These are phyloP conservation scores for Coemansia sp. DNA, from an alignment of 192 early-diverging fungal genomes.

Conservation along the genomic window DNA sequence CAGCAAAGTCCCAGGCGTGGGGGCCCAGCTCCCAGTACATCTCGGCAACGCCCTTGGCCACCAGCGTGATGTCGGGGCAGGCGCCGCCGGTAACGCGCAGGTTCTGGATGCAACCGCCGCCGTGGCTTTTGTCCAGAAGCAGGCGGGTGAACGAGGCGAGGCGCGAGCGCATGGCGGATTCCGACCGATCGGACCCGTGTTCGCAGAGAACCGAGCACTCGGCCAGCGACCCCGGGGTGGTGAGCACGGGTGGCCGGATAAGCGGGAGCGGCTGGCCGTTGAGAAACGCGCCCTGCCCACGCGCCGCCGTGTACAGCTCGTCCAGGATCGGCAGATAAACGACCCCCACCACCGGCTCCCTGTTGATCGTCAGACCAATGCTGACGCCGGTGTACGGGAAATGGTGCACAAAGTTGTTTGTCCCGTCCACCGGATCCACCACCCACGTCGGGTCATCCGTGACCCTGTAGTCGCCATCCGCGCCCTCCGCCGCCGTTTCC, in stretches of 20 bases:
- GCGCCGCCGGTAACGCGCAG: conserved; percentile 78
- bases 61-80: conserved; percentile 72
- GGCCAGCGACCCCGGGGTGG: conserved; percentile 64
- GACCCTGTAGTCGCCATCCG: conserved; percentile 53
- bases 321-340: conserved; percentile 88
- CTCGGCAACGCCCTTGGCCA: conserved; percentile 82
- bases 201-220: conserved; percentile 80
- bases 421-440: conserved; percentile 84
- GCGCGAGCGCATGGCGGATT: conserved; percentile 64
- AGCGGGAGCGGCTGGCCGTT: conserved; percentile 61
- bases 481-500: conserved; percentile 67
- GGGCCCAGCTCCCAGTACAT: conserved; percentile 90
- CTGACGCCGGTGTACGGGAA: conserved; percentile 86
- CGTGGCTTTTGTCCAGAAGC: conserved; percentile 55
- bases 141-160: conserved; percentile 67
- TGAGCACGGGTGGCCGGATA: conserved; percentile 53
- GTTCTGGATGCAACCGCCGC: conserved; percentile 64
- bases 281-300: conserved; percentile 37
- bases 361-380: conserved; percentile 78
- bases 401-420: conserved; percentile 71
- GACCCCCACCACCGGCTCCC: conserved; percentile 80
- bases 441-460: conserved; percentile 84
- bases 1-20: conserved; percentile 83
- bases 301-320: conserved; percentile 64
- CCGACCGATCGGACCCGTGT: conserved; percentile 72